phyloP scores from a whole-genome alignment of 345 rosid species.

The Eucalyptus erythrocorys region DNA sequence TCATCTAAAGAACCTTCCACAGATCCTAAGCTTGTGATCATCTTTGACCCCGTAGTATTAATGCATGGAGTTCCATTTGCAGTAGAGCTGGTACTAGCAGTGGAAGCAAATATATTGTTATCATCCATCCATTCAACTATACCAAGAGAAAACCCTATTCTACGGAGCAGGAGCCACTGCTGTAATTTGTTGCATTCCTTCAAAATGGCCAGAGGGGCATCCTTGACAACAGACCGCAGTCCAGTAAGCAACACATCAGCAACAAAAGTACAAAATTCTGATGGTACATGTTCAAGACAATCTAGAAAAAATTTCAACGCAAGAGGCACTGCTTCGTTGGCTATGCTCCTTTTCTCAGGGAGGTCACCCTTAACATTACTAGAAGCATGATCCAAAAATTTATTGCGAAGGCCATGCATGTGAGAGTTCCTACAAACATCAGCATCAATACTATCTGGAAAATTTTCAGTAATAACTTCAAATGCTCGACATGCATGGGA shows the following conservation, averaged over 20 bases:
- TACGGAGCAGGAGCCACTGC: conserved; percentile 70
- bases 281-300: conserved; percentile 64
- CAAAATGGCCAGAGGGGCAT: conserved; percentile 56
- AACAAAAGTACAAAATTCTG: conserved; percentile 66
- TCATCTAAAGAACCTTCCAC: conserved; percentile 14
- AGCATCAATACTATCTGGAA: conserved; percentile 13
- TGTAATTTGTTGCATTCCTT: conserved; percentile 44
- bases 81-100: neutral
- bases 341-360: conserved; percentile 4
- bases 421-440: neutral
- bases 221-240: conserved; percentile 41
- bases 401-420: neutral
- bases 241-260: conserved; percentile 73
- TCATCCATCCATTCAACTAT: conserved; percentile 72
- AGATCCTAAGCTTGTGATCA: neutral
- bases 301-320: conserved; percentile 69
- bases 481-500: conserved; percentile 62
- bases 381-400: neutral
- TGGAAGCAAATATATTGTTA: conserved; percentile 29
- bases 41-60: conserved; percentile 5
- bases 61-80: conserved; percentile 3
- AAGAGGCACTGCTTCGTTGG: conserved; percentile 20
- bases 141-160: conserved; percentile 68
- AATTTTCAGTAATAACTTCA: conserved; percentile 40
- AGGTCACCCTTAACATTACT: neutral